Evolutionary conservation across 2,329 filamentous ascomycete species (phyloP), one percentile per base, ranked within the genome.

Genomic region (Penicillium sp.): DNA sequence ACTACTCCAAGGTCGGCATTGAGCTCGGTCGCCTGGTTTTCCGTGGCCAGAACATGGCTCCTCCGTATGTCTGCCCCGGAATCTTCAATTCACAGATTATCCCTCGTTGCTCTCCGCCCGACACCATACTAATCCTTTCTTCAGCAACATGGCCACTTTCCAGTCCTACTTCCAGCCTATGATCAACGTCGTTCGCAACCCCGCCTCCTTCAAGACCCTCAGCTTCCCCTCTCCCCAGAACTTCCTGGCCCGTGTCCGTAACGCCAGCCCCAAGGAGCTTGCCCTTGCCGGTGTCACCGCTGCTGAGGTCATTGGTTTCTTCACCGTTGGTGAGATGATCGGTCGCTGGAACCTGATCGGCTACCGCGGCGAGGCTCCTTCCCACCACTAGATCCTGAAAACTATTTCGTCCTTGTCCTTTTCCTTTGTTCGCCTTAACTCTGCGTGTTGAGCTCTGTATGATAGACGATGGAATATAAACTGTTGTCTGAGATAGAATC

Each of bases 291-390:
- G 90, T 68, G 90, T 99, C 58, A 81, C 97, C 61, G 79, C 83
- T 48, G 93, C 93, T 55, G 93, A 99, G 81, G 84, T 91, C 50
- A 79, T 99, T 66, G 95, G 95, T 60, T 99, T 99, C 86, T 99
- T 98, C 85, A 96, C 93, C 60, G 86, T 98, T 54, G 95, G 95
- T 64, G 93, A 98, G 84, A 98, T 99, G 77, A 87, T 99, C 70
- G 95, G 95, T 70, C 86, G 93, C 72, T 86, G 95, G 81, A 98
- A 99, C 89, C 77, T 99, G 68, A 84, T 99, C 68, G 95, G 95
- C 64, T 99, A 99, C 84, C 85, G 84, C 77, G 90, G 90, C 73
- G 86, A 90, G 74, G 73, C 75, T 63, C 76, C 76, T 62, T 83
- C 61, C 60, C 71, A 75, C 70, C 73, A 74, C 59, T 60, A 73